phyloP scores from a whole-genome alignment of 1,284 basidiomycete genomes.

The Leccinum pachyderme region DNA sequence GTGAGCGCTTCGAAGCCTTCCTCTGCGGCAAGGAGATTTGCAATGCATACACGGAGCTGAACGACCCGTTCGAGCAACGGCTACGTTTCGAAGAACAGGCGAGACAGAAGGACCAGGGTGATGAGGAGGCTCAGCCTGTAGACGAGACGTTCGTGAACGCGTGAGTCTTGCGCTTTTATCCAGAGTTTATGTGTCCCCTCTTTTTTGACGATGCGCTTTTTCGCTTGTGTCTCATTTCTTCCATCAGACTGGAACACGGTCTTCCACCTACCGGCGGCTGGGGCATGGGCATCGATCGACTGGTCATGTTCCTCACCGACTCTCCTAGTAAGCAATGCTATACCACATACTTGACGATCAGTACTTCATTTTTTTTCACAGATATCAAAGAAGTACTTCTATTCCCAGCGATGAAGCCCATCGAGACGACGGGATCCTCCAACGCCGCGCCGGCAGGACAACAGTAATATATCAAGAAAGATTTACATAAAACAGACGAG shows the following conservation, averaged over 20 bases:
- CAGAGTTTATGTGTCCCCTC: neutral
- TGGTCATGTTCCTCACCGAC: conserved; percentile 96
- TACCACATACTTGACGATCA: neutral
- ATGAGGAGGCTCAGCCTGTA: conserved; percentile 97
- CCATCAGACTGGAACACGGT: conserved; percentile 86
- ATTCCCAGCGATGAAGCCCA: conserved; percentile 90
- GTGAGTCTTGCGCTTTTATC: conserved; percentile 44
- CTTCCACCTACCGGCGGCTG: conserved; percentile 97
- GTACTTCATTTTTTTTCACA: conserved; percentile 27
- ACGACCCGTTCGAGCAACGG: conserved; percentile 96
- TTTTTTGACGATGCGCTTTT: neutral
- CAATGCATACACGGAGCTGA: conserved; percentile 98
- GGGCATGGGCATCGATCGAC: conserved; percentile 91
- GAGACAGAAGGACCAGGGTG: conserved; percentile 93
- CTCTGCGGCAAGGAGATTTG: conserved; percentile 98
- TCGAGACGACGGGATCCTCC: conserved; percentile 45
- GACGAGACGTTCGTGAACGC: conserved; percentile 94
- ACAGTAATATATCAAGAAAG: conserved; percentile 2
- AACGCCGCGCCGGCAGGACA: conserved; percentile 18
- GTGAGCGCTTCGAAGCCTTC: conserved; percentile 98
- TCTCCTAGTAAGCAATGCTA: conserved; percentile 70
- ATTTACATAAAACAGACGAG: neutral
- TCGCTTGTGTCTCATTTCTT: neutral
- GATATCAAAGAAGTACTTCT: conserved; percentile 89
- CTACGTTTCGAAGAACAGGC: conserved; percentile 95